These are phyloP conservation scores for Penicillium subrubescens DNA, from an alignment of 495 filamentous ascomycete genomes.

Conservation along the genomic window DNA sequence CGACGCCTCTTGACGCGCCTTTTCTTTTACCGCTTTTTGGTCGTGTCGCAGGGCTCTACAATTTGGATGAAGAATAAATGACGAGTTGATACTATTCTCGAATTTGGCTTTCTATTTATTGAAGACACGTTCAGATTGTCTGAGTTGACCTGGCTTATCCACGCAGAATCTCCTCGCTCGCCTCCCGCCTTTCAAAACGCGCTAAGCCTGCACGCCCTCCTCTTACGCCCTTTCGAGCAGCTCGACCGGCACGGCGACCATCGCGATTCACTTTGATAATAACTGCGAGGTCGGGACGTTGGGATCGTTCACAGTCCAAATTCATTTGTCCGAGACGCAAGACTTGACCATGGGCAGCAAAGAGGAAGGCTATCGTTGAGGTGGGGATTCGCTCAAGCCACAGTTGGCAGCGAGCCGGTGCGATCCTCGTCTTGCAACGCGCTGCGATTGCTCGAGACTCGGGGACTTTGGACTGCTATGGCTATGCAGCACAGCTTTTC, in stretches of 20 bases:
- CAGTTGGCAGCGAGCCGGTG: slow-evolving; percentile 1
- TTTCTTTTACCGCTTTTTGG: slow-evolving; percentile 15
- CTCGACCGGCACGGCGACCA: slow-evolving; percentile 14
- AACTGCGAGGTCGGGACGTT: neutral
- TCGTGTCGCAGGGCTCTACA: slow-evolving; percentile 9
- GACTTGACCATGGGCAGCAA: slow-evolving; percentile 8
- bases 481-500: neutral
- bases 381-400: slow-evolving; percentile 7
- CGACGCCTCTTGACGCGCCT: slow-evolving; percentile 14
- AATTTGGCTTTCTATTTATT: neutral
- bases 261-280: neutral
- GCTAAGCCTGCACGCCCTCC: slow-evolving; percentile 5
- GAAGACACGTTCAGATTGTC: neutral
- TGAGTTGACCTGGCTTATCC: neutral
- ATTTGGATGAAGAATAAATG: neutral
- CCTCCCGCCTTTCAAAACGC: slow-evolving; percentile 1
- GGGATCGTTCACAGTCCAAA: neutral
- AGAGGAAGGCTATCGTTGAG: neutral
- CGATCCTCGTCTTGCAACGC: neutral
- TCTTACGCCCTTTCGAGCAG: neutral
- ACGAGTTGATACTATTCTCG: neutral
- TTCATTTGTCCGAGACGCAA: slow-evolving; percentile 3
- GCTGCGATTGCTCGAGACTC: neutral
- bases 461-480: neutral
- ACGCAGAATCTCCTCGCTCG: slow-evolving; percentile 4